Percentiles rank a stretch among this genome's conserved stretches.
phyloP scores from a whole-genome alignment of 2,329 filamentous ascomycete species.

The Botrytis byssoidea region DNA sequence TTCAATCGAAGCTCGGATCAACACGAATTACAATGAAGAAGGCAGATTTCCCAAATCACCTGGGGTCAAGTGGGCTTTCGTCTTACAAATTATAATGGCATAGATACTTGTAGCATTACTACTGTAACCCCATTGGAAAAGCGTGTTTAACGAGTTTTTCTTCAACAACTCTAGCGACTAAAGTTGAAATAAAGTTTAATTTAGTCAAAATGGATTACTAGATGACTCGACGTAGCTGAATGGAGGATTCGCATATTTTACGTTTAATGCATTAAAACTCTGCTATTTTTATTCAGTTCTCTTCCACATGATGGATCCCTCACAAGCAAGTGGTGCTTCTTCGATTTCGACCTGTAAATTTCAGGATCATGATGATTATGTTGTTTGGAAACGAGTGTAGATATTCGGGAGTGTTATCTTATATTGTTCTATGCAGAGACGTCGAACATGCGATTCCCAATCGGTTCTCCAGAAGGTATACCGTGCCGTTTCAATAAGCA shows the following conservation, averaged over 20 bases:
- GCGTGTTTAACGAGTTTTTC: accelerated
- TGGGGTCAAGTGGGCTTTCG: too few species aligned
- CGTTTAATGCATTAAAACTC: neutral
- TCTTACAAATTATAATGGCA: neutral
- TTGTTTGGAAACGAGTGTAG: neutral
- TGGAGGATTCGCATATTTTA: neutral
- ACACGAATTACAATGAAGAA: neutral
- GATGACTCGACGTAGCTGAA: neutral
- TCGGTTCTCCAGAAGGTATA: neutral
- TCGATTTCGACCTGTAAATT: neutral
- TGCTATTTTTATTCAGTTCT: neutral
- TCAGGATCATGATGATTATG: neutral
- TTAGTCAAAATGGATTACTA: neutral
- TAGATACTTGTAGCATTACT: neutral
- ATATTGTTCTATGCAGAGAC: neutral
- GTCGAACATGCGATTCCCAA: neutral
- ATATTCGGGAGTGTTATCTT: too few species aligned
- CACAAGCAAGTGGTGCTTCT: neutral
- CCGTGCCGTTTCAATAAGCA: neutral
- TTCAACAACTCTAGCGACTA: neutral
- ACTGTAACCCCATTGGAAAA: neutral
- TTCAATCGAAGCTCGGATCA: neutral
- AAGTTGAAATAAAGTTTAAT: neutral
- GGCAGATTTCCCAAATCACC: too few species aligned
- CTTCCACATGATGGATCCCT: neutral